Base-by-base conservation (phyloP, 768 basidiomycete species). In the Auricularia cornea region DNA sequence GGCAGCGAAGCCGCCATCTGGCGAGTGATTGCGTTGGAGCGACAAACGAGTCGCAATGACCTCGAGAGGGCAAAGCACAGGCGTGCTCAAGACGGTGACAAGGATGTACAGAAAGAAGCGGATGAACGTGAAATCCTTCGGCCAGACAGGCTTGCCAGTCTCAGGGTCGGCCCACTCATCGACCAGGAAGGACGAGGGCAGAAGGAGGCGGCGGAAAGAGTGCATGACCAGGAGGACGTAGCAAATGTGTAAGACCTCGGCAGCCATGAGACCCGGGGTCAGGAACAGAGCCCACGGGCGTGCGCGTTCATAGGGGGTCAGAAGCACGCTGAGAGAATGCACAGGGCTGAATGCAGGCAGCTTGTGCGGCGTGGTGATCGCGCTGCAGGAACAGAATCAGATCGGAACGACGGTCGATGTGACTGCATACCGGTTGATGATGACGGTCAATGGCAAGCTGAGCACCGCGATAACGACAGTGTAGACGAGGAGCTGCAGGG, bases 361-460 rank as follows among this genome's bases (percentile, higher is more conserved):
- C 70, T 81, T 85, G 73, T 89, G 84, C 0, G 92, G 92, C 1
- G 92, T 94, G 1, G 89, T 92, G 66, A 94, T 88, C 2, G 92
- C 82, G 48, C 92, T 94, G 66, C 26, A 60, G 59, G 63, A 29
- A 56, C 10, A 26, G 6, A 29, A 57, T 26, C 26, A 28, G 28
- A 31, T n/a, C 28, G 11, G 28, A 26, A 16, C 11, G 26, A 26
- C 54, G 28, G 26, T 3, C 18, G 11, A 2, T 6, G 54, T 28
- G 28, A 10, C 54, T 31, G 65, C 83, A 54, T 72, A 90, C 91
- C 90, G 80, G 71, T 90, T 89, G 1, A 90, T 88, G 59, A 94
- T 73, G 60, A 94, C 84, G 2, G 84, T 83, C 38, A 85, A 84
- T 10, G 92, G 92, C 18, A 85, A 74, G 38, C 81, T 81, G 30